A percentile compares a stretch with the other conserved stretches of the same genome.
Evolutionary conservation across 2,329 filamentous ascomycete species (phyloP).

Genomic region (Rutstroemia sp.): DNA sequence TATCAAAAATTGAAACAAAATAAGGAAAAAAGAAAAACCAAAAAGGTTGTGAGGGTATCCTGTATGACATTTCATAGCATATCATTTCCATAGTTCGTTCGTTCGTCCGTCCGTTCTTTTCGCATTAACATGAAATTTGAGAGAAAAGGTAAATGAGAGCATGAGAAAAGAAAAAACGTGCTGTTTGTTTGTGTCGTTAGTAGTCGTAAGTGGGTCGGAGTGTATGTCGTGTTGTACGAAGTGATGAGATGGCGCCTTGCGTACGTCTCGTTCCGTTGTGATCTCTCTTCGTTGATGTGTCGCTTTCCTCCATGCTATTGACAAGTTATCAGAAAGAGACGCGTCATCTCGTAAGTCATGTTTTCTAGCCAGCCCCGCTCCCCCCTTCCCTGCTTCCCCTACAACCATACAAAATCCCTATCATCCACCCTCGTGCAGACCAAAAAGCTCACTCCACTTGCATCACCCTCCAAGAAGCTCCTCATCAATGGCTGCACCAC

Average conservation of each 20-base stretch:
- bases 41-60: not conserved
- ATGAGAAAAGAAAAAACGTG: not conserved
- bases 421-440: conserved; percentile 57
- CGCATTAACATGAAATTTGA: not conserved
- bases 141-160: not conserved
- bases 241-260: not conserved
- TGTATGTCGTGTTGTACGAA: not conserved
- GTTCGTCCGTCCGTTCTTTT: not conserved
- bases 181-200: not conserved
- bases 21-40: not conserved
- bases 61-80: not conserved
- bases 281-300: not conserved
- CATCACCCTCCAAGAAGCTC: conserved; percentile 75
- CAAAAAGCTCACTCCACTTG: conserved; percentile 49
- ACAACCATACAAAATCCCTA: conserved; percentile 53
- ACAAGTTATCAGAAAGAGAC: not conserved
- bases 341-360: not conserved
- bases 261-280: not conserved
- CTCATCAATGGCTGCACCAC: conserved; percentile 79
- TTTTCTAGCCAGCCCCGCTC: not conserved
- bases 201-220: not conserved
- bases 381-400: not conserved
- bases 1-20: no score
- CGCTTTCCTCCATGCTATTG: not conserved
- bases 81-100: not conserved